Evolutionary conservation across 2,329 filamentous ascomycete species (phyloP), one percentile per base, ranked within the genome.

Genomic region (Hypoxylon sp.): DNA sequence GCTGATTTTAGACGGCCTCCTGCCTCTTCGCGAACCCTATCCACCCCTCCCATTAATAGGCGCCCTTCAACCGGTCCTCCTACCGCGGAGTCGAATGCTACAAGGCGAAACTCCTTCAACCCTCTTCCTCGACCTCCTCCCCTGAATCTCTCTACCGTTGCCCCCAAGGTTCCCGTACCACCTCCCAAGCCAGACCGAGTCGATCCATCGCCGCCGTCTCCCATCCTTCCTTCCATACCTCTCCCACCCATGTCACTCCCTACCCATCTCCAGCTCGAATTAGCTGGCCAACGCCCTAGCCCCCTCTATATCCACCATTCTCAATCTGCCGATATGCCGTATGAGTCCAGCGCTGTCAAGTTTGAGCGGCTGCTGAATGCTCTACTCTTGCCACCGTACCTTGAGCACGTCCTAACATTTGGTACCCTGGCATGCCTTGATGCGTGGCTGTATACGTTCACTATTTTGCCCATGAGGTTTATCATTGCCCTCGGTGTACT

Each of bases 401-500:
- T 99, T 4, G 96, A 99, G 81, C 88, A 91, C 50, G 91, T 94
- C 0, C 86, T 99, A 5, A 89, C 90, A 66, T 98, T 99, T 80
- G 96, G 96, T 5, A 91, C 93, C 0, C 81, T 98, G 35, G 94
- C 95, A 5, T 99, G 96, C 80, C 84, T 99, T 5, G 96, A 99
- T 78, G 92, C 95, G 1, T 99, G 95, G 94, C 87, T 99, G 1
- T 96, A 98, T 81, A 97, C 94, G 0, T 97, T 99, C 74, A 99
- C 96, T 0, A 97, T 99, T 48, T 83, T 99, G 0, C 96, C 96
- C 0, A 86, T 99, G 65, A 88, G 96, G 2, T 98, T 99, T 74
- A 79, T 92, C 59, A 92, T 94, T 65, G 95, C 96, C 0, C 75
- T 95, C 0, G 89, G 88, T 19, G 90, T 98, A 2, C 82, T 99